Evolutionary conservation across 805 yeast species (phyloP), one percentile per base, ranked within the genome.

Genomic region (Candida easanensis): DNA sequence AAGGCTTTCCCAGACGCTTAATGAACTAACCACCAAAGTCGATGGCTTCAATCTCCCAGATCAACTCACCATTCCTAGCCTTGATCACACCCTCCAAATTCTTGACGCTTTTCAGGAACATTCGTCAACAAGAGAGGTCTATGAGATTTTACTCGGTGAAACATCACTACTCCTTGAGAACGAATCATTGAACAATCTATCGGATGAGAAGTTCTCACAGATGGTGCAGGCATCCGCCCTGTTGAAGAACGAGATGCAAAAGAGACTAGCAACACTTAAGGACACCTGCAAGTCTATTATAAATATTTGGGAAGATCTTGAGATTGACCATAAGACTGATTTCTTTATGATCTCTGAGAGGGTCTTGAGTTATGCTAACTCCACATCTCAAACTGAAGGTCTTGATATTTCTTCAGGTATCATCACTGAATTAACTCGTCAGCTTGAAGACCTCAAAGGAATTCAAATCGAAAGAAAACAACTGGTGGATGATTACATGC

Each of bases 401-500:
- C 18, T 42, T 3, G 60, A 50, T 34, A 36, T 51, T 1, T 51
- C 57, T 4, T 15, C 37, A 2, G 39, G 41, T 4, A 39, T 49
- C n/a, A 37, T 51, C 8, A 6, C 34, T 5, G 52, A 53, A 16
- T 30, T 56, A 5, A 9, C 37, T 9, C 38, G 26, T 4, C 43
- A 48, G 13, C 39, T 45, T 18, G 39, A 40, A 8, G 51, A 48
- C 31, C 46, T 44, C 37, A 18, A 26, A 45, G 18, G n/a, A 36
- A 16, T 42, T 26, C 32, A 50, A 50, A 25, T 23, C 3, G 52
- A 53, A 31, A 41, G 58, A 44, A 30, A 40, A 3, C 19, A 19
- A 1, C 41, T 53, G 18, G 20, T 47, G 7, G 26, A 31, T 3
- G 51, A 63, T 9, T 61, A 66, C 25, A 46, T 65, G 6, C 46